Base-by-base conservation (phyloP, 2,329 filamentous ascomycete genomes). In the Calcarisporium arbuscula region DNA sequence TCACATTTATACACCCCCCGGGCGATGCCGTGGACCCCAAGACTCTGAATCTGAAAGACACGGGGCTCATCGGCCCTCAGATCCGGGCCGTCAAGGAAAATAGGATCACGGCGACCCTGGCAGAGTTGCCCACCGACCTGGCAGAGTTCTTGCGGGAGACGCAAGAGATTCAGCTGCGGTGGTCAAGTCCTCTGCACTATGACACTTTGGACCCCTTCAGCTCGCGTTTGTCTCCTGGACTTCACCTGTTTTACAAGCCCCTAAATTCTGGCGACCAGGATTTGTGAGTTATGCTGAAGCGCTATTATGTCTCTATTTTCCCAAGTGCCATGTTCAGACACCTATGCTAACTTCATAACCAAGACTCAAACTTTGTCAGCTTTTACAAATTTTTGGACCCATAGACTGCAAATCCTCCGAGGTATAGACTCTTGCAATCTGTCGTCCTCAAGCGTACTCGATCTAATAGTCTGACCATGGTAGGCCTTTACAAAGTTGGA, bases 191-290 rank as follows among this genome's bases (percentile, higher is more conserved):
- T 3, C 49, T 52, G 6, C 50, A 68, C 2, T 81, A 80, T 53
- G 63, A 73, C 25, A 65, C 73, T 2, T 64, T 81, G 28, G 70
- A 80, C 25, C 89, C 89, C 2, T 82, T 92, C 49, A 66, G 75
- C 28, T 87, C 87, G 33, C 75, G 84, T 39, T 59, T 88, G 11
- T 79, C 86, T 3, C 80, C 89, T 1, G 90, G 90, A 4, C 64
- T 96, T 16, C 88, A 95, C 64, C 66, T 88, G 18, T 84, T 84
- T 49, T 88, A 81, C 53, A 84, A 82, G 0, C 82, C 83, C 1
- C 18, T 34, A 9, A 36, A 35, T 18, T 27, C 41, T 25, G 27
- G 19, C 28, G 36, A 37, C 19, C 28, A 32, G 28, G 39, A 52
- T 34, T 28, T 39, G 54, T 54, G 42, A 28, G 50, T 51, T 30